Conservation (phyloP, 129 eudicot species). For the Flaveria robusta region DNA sequence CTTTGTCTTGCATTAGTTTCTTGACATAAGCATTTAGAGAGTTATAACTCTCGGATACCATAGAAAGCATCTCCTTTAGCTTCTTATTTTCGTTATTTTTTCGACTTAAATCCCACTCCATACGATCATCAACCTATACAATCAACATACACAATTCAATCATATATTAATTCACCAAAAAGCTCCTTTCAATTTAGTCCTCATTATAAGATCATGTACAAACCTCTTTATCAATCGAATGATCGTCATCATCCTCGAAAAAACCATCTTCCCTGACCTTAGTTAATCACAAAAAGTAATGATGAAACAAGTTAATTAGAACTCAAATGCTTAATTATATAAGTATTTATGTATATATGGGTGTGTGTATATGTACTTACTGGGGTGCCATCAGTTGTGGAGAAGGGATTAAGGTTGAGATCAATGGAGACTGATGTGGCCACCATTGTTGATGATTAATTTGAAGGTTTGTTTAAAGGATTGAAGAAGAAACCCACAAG, state of each 20-base stretch:
- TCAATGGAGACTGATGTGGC: conserved; percentile 30
- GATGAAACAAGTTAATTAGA: not conserved
- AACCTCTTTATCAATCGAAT: conserved; percentile 31
- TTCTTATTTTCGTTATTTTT: conserved; percentile 53
- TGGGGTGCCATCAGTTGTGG: conserved; percentile 17
- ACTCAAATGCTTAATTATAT: not conserved
- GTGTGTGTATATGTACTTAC: conserved; percentile 17
- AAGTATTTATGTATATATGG: no score
- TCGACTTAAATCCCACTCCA: conserved; percentile 24
- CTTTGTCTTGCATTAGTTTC: conserved; percentile 32
- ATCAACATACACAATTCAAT: not conserved
- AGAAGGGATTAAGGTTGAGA: conserved; percentile 38
- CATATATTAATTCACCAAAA: not conserved
- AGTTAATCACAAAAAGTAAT: conserved; percentile 21
- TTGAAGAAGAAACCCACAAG: not conserved
- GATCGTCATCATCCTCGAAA: not conserved
- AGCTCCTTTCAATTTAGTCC: not conserved
- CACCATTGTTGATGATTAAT: conserved; percentile 28
- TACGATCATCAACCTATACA: conserved; percentile 19
- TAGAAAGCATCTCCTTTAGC: conserved; percentile 45
- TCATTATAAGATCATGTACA: not conserved
- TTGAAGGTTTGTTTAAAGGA: not conserved
- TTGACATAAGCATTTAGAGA: conserved; percentile 36
- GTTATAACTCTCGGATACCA: conserved; percentile 33
- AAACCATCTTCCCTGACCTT: conserved; percentile 15